A percentile compares a stretch with the other conserved stretches of the same genome.
These are phyloP conservation scores for Aureobasidium leucospermi DNA, from an alignment of 2,329 filamentous ascomycete species.

Conservation along the genomic window DNA sequence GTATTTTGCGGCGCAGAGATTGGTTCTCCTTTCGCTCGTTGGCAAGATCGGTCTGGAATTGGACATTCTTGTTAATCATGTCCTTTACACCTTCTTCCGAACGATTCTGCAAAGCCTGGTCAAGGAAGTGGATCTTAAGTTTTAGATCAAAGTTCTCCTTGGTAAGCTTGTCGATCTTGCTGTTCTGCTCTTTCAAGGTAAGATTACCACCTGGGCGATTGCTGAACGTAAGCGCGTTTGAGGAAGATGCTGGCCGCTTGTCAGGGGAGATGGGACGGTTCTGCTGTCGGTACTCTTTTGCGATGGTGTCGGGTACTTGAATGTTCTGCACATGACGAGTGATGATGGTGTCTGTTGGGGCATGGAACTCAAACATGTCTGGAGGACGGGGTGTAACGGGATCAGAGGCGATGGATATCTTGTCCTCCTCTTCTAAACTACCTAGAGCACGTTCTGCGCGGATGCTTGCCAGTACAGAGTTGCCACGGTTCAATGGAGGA, in stretches of 20 bases:
- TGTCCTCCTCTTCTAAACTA: constrained; percentile 51
- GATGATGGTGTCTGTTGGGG: constrained; percentile 74
- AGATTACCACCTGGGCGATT: constrained; percentile 40
- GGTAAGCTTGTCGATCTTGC: constrained; percentile 88
- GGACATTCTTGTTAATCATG: constrained; percentile 96
- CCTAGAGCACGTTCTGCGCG: constrained; percentile 34
- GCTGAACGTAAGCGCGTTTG: constrained; percentile 24
- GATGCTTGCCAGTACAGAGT: constrained; percentile 22
- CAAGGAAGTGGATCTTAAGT: constrained; percentile 94
- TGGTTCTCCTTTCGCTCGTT: constrained; percentile 90
- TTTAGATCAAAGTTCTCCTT: constrained; percentile 99
- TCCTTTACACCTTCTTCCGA: constrained; percentile 96
- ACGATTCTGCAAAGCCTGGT: constrained; percentile 83
- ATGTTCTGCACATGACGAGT: constrained; percentile 84
- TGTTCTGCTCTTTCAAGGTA: constrained; percentile 94
- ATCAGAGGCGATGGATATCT: constrained; percentile 37
- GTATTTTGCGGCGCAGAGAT: constrained; percentile 67
- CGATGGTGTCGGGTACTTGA: constrained; percentile 81
- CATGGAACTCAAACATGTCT: constrained; percentile 41
- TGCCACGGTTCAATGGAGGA: constrained; percentile 21
- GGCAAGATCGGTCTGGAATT: constrained; percentile 82
- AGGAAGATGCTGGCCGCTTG: constrained; percentile 39
- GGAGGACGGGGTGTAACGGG: constrained; percentile 64
- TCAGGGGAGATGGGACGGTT: constrained; percentile 56
- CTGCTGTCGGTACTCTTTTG: constrained; percentile 75